Base-by-base conservation (phyloP, 768 basidiomycete genomes). In the Boletus vermiculosoides region DNA sequence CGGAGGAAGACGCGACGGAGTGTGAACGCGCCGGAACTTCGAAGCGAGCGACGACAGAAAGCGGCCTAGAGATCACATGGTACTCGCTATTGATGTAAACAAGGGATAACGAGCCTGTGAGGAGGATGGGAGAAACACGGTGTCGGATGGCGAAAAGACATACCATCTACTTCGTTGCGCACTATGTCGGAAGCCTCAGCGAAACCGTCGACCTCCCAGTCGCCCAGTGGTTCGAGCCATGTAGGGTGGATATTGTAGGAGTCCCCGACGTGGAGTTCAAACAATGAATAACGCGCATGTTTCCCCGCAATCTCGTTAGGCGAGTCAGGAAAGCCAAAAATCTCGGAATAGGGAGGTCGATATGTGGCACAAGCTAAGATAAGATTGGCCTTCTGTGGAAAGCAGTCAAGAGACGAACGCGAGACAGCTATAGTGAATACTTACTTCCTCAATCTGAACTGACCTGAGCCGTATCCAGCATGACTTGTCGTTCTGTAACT, bases 201-300 rank as follows among this genome's bases (percentile, higher is more conserved):
- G 15, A 76, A 74, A 12, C 84, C 81, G 40, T 81, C 78, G 7
- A 83, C 66, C 23, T 76, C 64, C 83, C 85, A 86, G 45, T 83
- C 80, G 8, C 82, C 81, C 11, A 87, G 59, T 41, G 74, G 74
- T 50, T 75, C 75, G 1, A 88, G 74, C 28, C 61, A 66, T 15
- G 69, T 57, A 25, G 61, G 56, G 13, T 61, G 18, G 11, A 69
- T 55, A 18, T 47, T 33, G 22, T 59, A 50, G 36, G 52, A 13
- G 20, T 70, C 69, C 16, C 64, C 71, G 12, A 67, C 54, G 45
- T 56, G 63, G 28, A 70, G 63, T 52, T 71, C 55, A 50, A 70
- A 71, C 48, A 70, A 40, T 15, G 67, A 60, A 47, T 61, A 66
- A 25, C 52, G 47, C 33, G 65, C 61, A 39, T 3, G 5, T 41